Base-by-base conservation (phyloP, 148 eudicot species). In the Rheum nobile region DNA sequence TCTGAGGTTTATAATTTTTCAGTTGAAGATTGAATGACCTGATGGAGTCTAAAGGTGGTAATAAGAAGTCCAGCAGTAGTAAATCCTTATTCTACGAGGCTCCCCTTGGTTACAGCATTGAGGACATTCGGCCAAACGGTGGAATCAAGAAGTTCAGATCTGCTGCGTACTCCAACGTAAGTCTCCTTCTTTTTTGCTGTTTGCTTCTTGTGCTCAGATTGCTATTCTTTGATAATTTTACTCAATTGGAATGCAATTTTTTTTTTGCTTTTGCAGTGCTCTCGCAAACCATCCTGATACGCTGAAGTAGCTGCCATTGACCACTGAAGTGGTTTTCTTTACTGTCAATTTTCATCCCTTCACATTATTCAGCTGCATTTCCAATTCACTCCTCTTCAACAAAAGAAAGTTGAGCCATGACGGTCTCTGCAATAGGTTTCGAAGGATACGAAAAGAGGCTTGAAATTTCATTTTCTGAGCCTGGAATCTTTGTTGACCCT, bases 391-490 rank as follows among this genome's bases (percentile, higher is more conserved):
- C 47, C 48, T 54, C 73, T 71, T 80, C 46, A 12, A 17, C 3
- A 11, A 21, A 21, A 43, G 43, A 71, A 34, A 44, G 79, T 31
- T 73, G 79, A 92, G 86, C 89, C 44, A 77, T 84, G 83, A 76
- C 88, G 28, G 86, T 77, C 39, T 92, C 97, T 84, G 91, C 97
- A 29, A 92, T 92, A 57, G 97, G 97, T n/a, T 92, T 92, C 41
- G 97, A 92, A 80, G 97, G 97, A 54, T 90, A 78, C 55, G 97
- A 92, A 70, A 92, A 92, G 84, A 90, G 97, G 87, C 97, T 92
- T 6, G 97, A 92, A 76, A 90, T 92, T 35, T 76, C 87, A 0
- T 92, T 92, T 63, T 83, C 84, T 50, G 91, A 92, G 90, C 96
- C 92, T 0, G 84, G 96, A 74, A 74, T 92, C 71, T 86, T 89